phyloP scores from a whole-genome alignment of 2,329 filamentous ascomycete species.

The Phialophora verrucosa region DNA sequence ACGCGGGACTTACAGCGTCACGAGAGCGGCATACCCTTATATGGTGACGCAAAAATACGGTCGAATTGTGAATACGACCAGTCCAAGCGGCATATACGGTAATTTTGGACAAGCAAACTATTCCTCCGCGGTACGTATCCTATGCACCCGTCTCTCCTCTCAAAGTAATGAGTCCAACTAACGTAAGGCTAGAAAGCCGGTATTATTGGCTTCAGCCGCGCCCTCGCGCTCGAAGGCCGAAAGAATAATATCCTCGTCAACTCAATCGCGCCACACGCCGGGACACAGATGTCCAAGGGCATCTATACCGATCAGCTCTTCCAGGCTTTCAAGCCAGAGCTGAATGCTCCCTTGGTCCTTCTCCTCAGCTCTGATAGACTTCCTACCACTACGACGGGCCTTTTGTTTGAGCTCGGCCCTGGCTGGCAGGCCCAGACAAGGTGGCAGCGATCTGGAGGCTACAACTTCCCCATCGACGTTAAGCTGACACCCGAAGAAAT shows the following conservation, averaged over 20 bases:
- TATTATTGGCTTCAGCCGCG: conserved; percentile 92
- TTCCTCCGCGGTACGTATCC: conserved; percentile 72
- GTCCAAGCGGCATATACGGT: conserved; percentile 94
- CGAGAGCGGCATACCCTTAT: conserved; percentile 95
- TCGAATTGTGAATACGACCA: conserved; percentile 93
- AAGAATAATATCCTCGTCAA: conserved; percentile 99
- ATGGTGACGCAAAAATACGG: conserved; percentile 99
- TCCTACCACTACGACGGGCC: too few species aligned
- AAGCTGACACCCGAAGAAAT: too few species aligned
- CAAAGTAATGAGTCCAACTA: conserved; percentile 14
- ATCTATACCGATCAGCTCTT: conserved; percentile 97
- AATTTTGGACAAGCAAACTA: conserved; percentile 99
- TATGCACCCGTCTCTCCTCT: conserved; percentile 6
- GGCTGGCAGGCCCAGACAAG: too few species aligned
- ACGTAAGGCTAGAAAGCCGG: conserved; percentile 69
- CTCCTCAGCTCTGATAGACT: too few species aligned
- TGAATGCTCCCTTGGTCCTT: conserved; percentile 94
- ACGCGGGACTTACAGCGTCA: conserved; percentile 82
- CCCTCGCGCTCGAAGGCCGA: conserved; percentile 85
- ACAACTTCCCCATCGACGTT: too few species aligned
- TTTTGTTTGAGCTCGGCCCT: too few species aligned
- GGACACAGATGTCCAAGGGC: conserved; percentile 93
- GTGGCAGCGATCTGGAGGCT: too few species aligned
- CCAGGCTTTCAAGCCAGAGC: conserved; percentile 78
- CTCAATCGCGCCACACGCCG: conserved; percentile 95